Evolutionary conservation across 1,139 yeast genomes (phyloP).

Genomic region (Sugiyamaella pinicola): DNA sequence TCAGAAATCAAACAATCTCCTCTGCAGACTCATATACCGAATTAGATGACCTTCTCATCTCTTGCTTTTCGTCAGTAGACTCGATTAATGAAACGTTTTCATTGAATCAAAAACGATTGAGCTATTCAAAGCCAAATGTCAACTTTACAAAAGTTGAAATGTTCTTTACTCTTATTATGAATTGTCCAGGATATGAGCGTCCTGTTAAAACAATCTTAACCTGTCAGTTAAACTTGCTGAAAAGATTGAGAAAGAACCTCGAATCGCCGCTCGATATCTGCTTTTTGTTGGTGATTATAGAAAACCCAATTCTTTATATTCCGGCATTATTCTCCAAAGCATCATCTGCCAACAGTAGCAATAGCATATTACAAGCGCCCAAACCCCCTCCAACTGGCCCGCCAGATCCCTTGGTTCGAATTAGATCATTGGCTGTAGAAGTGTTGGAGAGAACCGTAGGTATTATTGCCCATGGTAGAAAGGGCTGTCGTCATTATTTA

Average conservation of each 20-base stretch:
- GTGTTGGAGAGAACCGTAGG: conserved; percentile 69
- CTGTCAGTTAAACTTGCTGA: conserved; percentile 33
- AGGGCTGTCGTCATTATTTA: conserved; percentile 49
- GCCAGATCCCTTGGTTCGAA: conserved; percentile 9
- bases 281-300: conserved; percentile 40
- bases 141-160: conserved; percentile 31
- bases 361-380: conserved; percentile 15
- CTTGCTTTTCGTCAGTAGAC: conserved; percentile 33
- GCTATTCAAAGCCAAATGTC: conserved; percentile 37
- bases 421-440: conserved; percentile 54
- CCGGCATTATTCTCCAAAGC: conserved; percentile 31
- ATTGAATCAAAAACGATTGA: conserved; percentile 27
- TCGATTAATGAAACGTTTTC: conserved; percentile 36
- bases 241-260: conserved; percentile 33
- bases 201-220: conserved; percentile 32
- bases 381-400: conserved; percentile 9
- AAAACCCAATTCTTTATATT: conserved; percentile 38
- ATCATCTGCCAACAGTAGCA: conserved; percentile 10
- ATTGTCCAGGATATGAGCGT: conserved; percentile 21
- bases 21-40: conserved; percentile 1
- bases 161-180: conserved; percentile 32
- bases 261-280: conserved; percentile 33
- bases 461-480: conserved; percentile 55
- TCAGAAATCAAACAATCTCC: background rate
- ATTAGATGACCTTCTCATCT: conserved; percentile 1